phyloP scores from a whole-genome alignment of 768 basidiomycete genomes.

The Tylopilus felleus region DNA sequence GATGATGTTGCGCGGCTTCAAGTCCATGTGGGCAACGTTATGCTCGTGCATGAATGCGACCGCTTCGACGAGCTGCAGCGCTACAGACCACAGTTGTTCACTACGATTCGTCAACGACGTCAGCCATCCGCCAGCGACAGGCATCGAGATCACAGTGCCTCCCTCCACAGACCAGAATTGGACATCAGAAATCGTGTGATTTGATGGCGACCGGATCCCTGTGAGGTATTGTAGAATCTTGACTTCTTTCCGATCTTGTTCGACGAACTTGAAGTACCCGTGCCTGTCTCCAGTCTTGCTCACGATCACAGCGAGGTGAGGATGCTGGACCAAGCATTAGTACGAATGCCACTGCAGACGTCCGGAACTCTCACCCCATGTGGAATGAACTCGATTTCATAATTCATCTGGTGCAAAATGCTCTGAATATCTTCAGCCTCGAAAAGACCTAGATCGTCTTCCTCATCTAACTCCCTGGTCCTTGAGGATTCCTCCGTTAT shows the following conservation, averaged over 20 bases:
- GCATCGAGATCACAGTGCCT: no score
- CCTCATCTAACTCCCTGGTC: background rate
- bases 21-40: no score
- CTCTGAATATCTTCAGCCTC: constrained; percentile 1
- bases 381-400: background rate
- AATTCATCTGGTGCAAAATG: background rate
- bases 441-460: background rate
- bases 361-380: background rate
- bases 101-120: no score
- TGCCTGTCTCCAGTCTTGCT: background rate
- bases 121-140: no score
- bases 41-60: no score
- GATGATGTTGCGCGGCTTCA: no score
- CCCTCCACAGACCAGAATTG: no score
- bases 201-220: no score
- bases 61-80: no score
- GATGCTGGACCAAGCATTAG: constrained; percentile 9
- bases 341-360: background rate
- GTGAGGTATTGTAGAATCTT: constrained; percentile 5
- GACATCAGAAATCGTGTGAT: no score
- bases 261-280: constrained; percentile 11
- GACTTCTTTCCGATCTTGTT: constrained; percentile 1
- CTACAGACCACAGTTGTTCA: no score
- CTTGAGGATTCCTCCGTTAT: no score
- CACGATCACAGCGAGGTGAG: constrained; percentile 5